Evolutionary conservation across 1,284 basidiomycete species (phyloP).

Genomic region (Hemileia vastatrix): DNA sequence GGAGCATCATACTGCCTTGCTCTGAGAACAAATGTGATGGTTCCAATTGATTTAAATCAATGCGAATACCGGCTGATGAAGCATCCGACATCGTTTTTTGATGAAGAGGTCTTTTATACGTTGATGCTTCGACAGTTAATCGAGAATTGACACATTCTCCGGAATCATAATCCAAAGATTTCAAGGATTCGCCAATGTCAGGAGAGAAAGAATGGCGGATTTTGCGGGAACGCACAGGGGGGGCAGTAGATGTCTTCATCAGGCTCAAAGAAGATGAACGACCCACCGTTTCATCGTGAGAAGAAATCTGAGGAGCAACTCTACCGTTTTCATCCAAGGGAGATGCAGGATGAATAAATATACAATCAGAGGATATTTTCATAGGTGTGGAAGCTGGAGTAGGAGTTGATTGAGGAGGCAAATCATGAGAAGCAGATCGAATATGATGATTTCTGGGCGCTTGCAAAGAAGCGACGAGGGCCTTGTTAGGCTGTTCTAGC

Average conservation of each 20-base stretch:
- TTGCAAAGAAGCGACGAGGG: no score
- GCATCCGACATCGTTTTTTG: constrained; percentile 15
- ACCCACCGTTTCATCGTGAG: neutral
- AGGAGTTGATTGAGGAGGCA: no score
- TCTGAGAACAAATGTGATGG: neutral
- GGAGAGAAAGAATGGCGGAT: neutral
- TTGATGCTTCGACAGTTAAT: neutral
- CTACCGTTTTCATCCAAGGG: neutral
- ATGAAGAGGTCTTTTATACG: constrained; percentile 1
- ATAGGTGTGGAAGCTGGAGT: neutral
- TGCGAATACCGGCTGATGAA: neutral
- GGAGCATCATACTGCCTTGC: constrained; percentile 47
- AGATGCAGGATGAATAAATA: neutral
- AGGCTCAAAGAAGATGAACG: no score
- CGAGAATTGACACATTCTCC: neutral
- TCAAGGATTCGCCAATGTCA: neutral
- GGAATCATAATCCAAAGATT: neutral
- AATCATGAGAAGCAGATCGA: no score
- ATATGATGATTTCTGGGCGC: no score
- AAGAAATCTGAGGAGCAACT: neutral
- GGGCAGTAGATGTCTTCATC: no score
- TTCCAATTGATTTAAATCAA: neutral
- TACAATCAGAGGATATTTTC: neutral
- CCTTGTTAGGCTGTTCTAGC: no score
- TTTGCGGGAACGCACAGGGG: neutral